Evolutionary conservation across 108 stramenopile genomes (phyloP), one percentile per base, ranked within the genome.

Genomic region (Conticribra guillardii): DNA sequence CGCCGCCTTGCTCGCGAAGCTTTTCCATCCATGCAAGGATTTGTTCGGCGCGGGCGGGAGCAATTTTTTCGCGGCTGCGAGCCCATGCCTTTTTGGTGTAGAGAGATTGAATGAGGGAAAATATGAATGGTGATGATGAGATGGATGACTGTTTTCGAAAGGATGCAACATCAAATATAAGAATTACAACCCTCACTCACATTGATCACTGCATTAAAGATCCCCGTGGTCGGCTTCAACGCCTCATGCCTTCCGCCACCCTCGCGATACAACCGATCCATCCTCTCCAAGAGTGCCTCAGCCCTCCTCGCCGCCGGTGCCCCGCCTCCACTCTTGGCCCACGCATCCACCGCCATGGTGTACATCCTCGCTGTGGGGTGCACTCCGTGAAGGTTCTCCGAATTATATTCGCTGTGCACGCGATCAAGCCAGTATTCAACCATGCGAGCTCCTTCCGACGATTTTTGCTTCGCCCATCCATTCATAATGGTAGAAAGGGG

Each of bases 311-410:
- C 93, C 23, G 89, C 93, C 49, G 73, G 69, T 0, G 85, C 89
- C 15, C 88, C 86, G 45, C 89, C 86, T 1, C 87, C 87, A 60
- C 90, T 91, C 56, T 89, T 91, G 5, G 93, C 90, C 93, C 93
- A 94, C 17, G 90, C 93, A 82, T 93, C 92, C 24, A 93, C 86
- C 27, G 88, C 87, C 88, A 89, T 93, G 33, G 92, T 93, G 55
- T 87, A 93, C 89, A 93, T 89, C 56, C 90, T 87, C 28, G 87
- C 85, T 21, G 84, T 93, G 11, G 84, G 85, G 46, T 67, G 64
- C 2, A 83, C 80, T 4, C 84, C 82, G 19, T 68, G 50, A 9
- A 70, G 47, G 68, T 93, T 93, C 7, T 88, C 89, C 16, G 85
- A 80, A 77, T 83, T 82, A 51, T 70, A 75, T 44, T 93, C 92